phyloP scores from a whole-genome alignment of 495 filamentous ascomycete species.

The Podospora didyma region DNA sequence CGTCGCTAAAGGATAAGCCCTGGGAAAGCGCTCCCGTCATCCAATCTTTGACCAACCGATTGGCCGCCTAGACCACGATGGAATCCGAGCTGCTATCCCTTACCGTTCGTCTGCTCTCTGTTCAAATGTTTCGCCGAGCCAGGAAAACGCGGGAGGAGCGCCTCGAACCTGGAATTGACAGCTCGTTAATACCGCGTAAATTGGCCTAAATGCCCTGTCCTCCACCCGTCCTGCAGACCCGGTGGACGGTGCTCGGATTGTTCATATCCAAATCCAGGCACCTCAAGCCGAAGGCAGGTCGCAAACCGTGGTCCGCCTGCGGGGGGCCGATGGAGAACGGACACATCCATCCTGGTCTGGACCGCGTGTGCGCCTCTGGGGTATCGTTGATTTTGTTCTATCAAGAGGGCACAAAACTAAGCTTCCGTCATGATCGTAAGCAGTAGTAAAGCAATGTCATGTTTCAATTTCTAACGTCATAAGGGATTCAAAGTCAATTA shows the following conservation, averaged over 20 bases:
- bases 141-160: not conserved
- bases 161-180: slow-evolving; percentile 1
- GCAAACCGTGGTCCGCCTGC: not conserved
- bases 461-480: no score
- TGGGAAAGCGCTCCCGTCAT: not conserved
- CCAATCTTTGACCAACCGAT: not conserved
- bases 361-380: no score
- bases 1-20: not conserved
- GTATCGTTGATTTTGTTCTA: no score
- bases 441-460: no score
- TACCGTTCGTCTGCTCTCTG: no score
- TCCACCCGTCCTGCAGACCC: not conserved
- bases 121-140: not conserved
- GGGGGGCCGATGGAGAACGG: no score
- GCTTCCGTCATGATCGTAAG: no score
- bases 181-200: slow-evolving; percentile 8
- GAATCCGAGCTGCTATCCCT: no score
- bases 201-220: not conserved
- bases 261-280: not conserved
- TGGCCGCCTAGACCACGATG: no score
- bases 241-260: slow-evolving; percentile 4
- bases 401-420: no score
- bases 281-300: not conserved
- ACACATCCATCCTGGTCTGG: no score
- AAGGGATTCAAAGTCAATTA: no score